These are phyloP conservation scores for Toxicodendron radicans DNA, from an alignment of 345 rosid genomes.

Conservation along the genomic window DNA sequence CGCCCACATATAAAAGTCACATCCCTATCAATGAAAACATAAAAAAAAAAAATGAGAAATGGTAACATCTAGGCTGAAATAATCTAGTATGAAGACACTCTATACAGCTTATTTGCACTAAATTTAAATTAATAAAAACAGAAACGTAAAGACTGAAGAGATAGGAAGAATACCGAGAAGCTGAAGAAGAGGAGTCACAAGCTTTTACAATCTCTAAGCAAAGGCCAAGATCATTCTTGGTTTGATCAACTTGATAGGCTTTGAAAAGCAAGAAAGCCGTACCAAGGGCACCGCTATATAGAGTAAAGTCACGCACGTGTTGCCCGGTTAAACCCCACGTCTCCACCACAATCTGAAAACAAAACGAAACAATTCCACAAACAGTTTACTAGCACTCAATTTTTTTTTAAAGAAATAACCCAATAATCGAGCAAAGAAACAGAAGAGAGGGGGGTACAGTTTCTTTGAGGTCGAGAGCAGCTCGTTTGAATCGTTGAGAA, in stretches of 20 bases:
- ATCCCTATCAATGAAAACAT: conserved; percentile 28
- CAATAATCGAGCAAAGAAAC: background rate
- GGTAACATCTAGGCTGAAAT: too few relatives aligned
- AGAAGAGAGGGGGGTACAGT: conserved; percentile 36
- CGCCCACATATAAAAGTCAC: conserved; percentile 63
- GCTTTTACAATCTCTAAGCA: conserved; percentile 53
- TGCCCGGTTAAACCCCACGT: conserved; percentile 52
- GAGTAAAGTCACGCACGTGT: conserved; percentile 44
- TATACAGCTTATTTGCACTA: background rate
- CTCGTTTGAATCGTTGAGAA: conserved; percentile 52
- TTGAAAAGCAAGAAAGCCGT: conserved; percentile 60
- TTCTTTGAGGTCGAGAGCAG: conserved; percentile 77
- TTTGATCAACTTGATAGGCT: conserved; percentile 46
- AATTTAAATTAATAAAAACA: too few relatives aligned
- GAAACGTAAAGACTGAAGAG: too few relatives aligned
- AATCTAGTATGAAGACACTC: background rate
- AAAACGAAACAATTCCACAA: conserved; percentile 6
- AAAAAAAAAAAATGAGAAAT: too few relatives aligned
- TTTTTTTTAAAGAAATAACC: background rate
- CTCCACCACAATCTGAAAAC: conserved; percentile 48
- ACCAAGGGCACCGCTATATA: conserved; percentile 59
- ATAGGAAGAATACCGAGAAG: conserved; percentile 40
- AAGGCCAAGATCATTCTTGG: conserved; percentile 39
- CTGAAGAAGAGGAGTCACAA: conserved; percentile 52
- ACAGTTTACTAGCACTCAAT: conserved; percentile 7